These are phyloP conservation scores for Mucor saturninus DNA, from an alignment of 371 early-diverging fungal species.

Conservation along the genomic window DNA sequence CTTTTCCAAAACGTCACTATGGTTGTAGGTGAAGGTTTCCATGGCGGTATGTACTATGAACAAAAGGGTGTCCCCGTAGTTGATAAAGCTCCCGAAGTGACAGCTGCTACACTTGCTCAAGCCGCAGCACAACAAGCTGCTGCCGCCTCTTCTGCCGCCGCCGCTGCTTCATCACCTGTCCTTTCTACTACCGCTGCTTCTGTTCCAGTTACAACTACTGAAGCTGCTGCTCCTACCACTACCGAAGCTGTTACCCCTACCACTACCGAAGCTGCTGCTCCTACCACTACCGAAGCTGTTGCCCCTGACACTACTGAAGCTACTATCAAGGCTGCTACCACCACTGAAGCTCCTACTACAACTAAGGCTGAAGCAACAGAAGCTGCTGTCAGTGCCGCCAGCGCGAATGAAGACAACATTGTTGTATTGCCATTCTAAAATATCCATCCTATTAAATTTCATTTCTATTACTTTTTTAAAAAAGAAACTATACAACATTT, in stretches of 20 bases:
- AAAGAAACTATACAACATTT: too few relatives aligned
- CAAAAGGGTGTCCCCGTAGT: slow-evolving; percentile 38
- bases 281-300: not conserved
- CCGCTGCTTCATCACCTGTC: not conserved
- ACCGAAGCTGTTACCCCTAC: slow-evolving; percentile 7
- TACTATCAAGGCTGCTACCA: not conserved
- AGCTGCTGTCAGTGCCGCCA: not conserved
- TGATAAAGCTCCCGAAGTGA: slow-evolving; percentile 9
- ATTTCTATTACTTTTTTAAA: too few relatives aligned
- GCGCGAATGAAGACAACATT: not conserved
- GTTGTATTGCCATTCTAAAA: not conserved
- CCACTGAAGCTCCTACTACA: slow-evolving; percentile 1
- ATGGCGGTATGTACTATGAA: slow-evolving; percentile 35
- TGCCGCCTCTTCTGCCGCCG: not conserved
- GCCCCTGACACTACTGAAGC: not conserved
- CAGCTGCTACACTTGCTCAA: slow-evolving; percentile 2
- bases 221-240: slow-evolving; percentile 1
- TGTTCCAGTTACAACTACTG: slow-evolving; percentile 11
- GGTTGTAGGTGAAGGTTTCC: slow-evolving; percentile 42
- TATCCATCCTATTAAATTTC: too few relatives aligned
- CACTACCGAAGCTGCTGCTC: slow-evolving; percentile 1
- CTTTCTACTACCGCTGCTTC: too few relatives aligned
- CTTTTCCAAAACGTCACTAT: slow-evolving; percentile 42
- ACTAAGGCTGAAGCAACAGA: not conserved
- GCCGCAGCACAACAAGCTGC: not conserved